These are phyloP conservation scores for Backusella liffmaniae DNA, from an alignment of 192 early-diverging fungal species.

Conservation along the genomic window DNA sequence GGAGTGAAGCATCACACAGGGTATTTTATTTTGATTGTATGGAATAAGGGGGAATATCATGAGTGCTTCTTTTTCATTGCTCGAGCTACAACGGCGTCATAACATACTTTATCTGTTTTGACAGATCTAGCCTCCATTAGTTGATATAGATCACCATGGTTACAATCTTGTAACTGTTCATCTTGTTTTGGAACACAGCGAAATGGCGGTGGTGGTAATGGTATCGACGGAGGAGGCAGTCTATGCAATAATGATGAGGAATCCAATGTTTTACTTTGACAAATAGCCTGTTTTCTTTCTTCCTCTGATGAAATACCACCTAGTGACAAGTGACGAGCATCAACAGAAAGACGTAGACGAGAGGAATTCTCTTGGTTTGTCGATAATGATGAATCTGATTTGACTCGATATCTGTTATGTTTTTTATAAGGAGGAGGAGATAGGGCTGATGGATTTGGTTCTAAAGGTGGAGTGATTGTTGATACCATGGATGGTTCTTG, in stretches of 20 bases:
- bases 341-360: background rate
- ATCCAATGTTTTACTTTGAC: background rate
- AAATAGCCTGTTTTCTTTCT: background rate
- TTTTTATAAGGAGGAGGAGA: background rate
- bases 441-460: background rate
- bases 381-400: background rate
- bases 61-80: background rate
- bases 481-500: background rate
- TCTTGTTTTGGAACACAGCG: background rate
- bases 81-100: background rate
- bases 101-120: background rate
- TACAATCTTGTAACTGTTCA: too few relatives aligned
- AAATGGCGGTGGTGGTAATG: background rate
- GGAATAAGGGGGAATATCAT: background rate
- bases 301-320: background rate
- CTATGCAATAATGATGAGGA: background rate
- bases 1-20: background rate
- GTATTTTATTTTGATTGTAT: background rate
- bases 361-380: background rate
- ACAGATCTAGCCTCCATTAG: background rate
- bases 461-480: background rate
- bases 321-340: background rate
- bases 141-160: background rate
- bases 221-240: background rate
- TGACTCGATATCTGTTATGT: background rate